Conservation (phyloP, 2,329 filamentous ascomycete species). For the Fusarium sp. region DNA sequence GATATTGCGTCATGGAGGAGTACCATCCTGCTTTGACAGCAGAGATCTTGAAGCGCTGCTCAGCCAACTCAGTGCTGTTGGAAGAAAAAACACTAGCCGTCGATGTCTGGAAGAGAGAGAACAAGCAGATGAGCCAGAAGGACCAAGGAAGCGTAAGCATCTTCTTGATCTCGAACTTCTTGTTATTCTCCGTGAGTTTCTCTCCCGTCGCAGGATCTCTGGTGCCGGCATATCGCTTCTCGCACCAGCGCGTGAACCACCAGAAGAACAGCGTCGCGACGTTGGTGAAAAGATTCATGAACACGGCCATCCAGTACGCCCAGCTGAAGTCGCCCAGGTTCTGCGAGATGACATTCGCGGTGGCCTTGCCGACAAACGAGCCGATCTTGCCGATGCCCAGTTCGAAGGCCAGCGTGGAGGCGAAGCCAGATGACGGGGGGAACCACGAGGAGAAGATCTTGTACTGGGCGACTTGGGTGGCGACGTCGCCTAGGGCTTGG, state of each 20-base stretch:
- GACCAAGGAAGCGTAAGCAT: slow-evolving; percentile 70
- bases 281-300: slow-evolving; percentile 75
- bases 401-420: slow-evolving; percentile 71
- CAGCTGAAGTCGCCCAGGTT: slow-evolving; percentile 71
- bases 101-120: slow-evolving; percentile 70
- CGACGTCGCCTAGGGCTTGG: slow-evolving; percentile 71
- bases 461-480: slow-evolving; percentile 74
- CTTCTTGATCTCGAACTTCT: slow-evolving; percentile 68
- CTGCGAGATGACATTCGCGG: slow-evolving; percentile 69
- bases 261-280: slow-evolving; percentile 65
- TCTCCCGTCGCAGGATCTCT: slow-evolving; percentile 70
- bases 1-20: slow-evolving; percentile 67
- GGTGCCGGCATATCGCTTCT: slow-evolving; percentile 61
- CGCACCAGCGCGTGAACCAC: slow-evolving; percentile 66
- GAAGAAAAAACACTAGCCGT: slow-evolving; percentile 66
- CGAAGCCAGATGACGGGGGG: slow-evolving; percentile 71
- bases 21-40: slow-evolving; percentile 72
- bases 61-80: slow-evolving; percentile 72
- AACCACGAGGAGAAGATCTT: slow-evolving; percentile 77
- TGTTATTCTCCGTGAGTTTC: slow-evolving; percentile 69
- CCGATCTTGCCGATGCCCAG: slow-evolving; percentile 72
- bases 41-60: slow-evolving; percentile 69
- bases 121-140: slow-evolving; percentile 68
- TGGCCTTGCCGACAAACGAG: slow-evolving; percentile 70
- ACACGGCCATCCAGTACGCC: slow-evolving; percentile 72